Evolutionary conservation across 495 filamentous ascomycete species (phyloP).

Genomic region (Hypoxylon lienhwacheense): DNA sequence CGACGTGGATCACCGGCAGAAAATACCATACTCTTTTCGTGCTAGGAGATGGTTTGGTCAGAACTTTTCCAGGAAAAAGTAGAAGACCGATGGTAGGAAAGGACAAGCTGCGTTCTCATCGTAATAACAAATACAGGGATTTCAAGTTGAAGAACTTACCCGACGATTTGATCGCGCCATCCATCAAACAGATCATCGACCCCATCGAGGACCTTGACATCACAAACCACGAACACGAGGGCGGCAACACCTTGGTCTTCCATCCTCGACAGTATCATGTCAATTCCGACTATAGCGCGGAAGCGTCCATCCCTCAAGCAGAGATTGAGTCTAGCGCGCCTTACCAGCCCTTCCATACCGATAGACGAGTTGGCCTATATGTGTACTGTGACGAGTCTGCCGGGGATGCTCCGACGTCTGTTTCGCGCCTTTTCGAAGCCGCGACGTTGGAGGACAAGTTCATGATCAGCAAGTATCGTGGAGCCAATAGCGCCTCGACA

Average conservation of each 20-base stretch:
- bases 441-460: slow-evolving; percentile 36
- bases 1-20: slow-evolving; percentile 58
- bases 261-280: slow-evolving; percentile 38
- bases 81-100: slow-evolving; percentile 47
- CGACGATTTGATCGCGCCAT: slow-evolving; percentile 49
- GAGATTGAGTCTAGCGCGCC: slow-evolving; percentile 92
- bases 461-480: slow-evolving; percentile 22
- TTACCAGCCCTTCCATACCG: slow-evolving; percentile 89
- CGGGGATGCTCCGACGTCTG: slow-evolving; percentile 21
- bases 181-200: slow-evolving; percentile 49
- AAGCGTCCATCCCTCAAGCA: slow-evolving; percentile 72
- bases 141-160: slow-evolving; percentile 64
- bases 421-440: slow-evolving; percentile 38
- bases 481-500: slow-evolving; percentile 8
- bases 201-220: slow-evolving; percentile 54
- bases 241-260: slow-evolving; percentile 47
- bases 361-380: slow-evolving; percentile 72
- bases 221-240: slow-evolving; percentile 48
- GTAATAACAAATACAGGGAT: slow-evolving; percentile 62
- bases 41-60: slow-evolving; percentile 61
- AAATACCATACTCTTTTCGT: slow-evolving; percentile 58
- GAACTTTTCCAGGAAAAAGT: slow-evolving; percentile 66
- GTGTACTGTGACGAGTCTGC: slow-evolving; percentile 51
- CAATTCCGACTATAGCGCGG: slow-evolving; percentile 41
- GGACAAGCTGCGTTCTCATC: slow-evolving; percentile 48